Percentiles rank a stretch among this genome's conserved stretches.
Evolutionary conservation across 192 early-diverging fungal genomes (phyloP).

Genomic region (Coemansia sp.): DNA sequence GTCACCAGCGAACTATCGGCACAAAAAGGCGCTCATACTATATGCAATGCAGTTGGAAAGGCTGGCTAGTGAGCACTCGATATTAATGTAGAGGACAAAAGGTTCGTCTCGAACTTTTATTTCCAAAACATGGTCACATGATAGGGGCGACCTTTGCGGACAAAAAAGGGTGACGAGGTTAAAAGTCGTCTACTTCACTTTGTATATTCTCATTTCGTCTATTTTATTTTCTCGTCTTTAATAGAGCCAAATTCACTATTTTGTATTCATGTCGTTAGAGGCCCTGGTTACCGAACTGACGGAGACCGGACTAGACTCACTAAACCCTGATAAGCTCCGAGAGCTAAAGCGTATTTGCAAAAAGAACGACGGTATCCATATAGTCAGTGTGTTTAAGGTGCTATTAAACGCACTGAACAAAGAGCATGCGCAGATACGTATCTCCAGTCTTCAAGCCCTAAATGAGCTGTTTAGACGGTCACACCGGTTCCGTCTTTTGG

Average conservation of each 20-base stretch:
- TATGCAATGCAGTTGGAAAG: not conserved
- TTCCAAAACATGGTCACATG: not conserved
- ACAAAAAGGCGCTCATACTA: too few species aligned
- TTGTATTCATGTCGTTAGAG: slow-evolving; percentile 12
- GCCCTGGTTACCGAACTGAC: slow-evolving; percentile 36
- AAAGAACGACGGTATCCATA: slow-evolving; percentile 1
- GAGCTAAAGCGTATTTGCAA: slow-evolving; percentile 35
- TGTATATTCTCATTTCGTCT: not conserved
- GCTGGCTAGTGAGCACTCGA: not conserved
- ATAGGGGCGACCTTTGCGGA: not conserved
- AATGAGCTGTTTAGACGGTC: slow-evolving; percentile 69
- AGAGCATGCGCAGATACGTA: slow-evolving; percentile 61
- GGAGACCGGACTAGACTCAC: slow-evolving; percentile 21
- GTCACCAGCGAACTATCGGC: too few species aligned
- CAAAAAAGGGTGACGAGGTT: too few species aligned
- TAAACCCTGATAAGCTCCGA: slow-evolving; percentile 17
- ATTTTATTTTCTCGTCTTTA: not conserved
- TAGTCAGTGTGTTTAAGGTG: slow-evolving; percentile 6
- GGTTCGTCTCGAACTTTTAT: not conserved
- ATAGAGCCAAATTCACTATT: not conserved
- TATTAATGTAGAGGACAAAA: not conserved
- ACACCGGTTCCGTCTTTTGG: slow-evolving; percentile 63
- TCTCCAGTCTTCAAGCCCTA: slow-evolving; percentile 62
- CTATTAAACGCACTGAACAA: slow-evolving; percentile 22
- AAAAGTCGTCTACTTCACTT: not conserved